Evolutionary conservation across 495 filamentous ascomycete genomes (phyloP).

Genomic region (Lentithecium fluviatile): DNA sequence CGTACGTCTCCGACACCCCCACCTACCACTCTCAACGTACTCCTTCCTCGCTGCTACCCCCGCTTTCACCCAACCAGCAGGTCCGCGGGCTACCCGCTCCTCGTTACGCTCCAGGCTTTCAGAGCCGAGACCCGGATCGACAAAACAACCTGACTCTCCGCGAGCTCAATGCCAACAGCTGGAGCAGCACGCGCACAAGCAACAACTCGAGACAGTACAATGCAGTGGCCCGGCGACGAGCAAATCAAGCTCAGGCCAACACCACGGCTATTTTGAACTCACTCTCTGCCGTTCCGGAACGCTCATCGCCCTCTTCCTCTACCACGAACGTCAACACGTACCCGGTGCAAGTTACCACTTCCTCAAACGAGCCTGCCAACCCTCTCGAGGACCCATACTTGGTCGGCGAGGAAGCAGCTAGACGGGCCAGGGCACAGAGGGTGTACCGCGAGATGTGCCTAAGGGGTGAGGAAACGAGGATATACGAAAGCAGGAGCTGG

Average conservation of each 20-base stretch:
- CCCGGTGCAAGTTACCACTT: constrained; percentile 9
- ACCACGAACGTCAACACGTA: constrained; percentile 14
- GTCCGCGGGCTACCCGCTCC: constrained; percentile 30
- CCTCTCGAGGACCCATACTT: constrained; percentile 40
- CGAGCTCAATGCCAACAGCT: constrained; percentile 34
- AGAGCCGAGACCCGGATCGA: constrained; percentile 26
- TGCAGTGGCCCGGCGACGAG: constrained; percentile 36
- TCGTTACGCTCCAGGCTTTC: constrained; percentile 37
- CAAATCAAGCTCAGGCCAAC: constrained; percentile 23
- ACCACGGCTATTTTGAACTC: constrained; percentile 31
- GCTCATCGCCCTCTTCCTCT: constrained; percentile 13
- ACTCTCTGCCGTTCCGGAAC: constrained; percentile 14
- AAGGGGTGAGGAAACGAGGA: constrained; percentile 27
- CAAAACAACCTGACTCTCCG: constrained; percentile 20
- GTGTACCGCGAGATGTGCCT: constrained; percentile 39
- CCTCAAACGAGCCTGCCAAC: constrained; percentile 6
- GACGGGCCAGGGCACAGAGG: constrained; percentile 19
- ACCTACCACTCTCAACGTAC: constrained; percentile 35
- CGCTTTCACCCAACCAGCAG: constrained; percentile 11
- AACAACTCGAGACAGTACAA: constrained; percentile 34
- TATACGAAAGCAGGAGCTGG: constrained; percentile 38
- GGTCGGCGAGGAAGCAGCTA: constrained; percentile 38
- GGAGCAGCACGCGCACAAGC: constrained; percentile 33
- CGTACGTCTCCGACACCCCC: constrained; percentile 41
- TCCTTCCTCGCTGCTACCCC: constrained; percentile 19